Conservation (phyloP, 192 early-diverging fungal genomes). For the Podila minutissima region DNA sequence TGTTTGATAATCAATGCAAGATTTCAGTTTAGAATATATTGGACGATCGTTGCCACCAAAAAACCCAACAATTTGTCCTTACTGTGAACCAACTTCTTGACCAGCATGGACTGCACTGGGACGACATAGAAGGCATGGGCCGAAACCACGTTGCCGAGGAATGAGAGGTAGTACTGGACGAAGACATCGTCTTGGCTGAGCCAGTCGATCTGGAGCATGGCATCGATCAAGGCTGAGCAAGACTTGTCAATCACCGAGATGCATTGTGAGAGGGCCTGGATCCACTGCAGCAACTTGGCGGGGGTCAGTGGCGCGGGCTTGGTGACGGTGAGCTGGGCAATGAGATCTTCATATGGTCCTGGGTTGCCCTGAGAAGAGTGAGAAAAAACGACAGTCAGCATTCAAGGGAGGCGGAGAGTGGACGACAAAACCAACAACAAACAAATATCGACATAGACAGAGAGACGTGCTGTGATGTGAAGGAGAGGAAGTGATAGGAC, state of each 20-base stretch:
- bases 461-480: neutral
- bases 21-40: neutral
- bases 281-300: constrained; percentile 53
- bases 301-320: constrained; percentile 34
- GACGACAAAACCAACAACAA: neutral
- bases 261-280: constrained; percentile 55
- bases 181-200: constrained; percentile 56
- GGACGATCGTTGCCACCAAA: neutral
- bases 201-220: constrained; percentile 73
- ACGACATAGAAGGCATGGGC: constrained; percentile 75
- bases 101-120: constrained; percentile 68
- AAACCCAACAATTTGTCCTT: constrained; percentile 6
- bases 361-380: constrained; percentile 26
- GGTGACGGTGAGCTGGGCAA: constrained; percentile 39
- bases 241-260: constrained; percentile 57
- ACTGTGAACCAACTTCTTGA: constrained; percentile 64
- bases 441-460: neutral
- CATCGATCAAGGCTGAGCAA: constrained; percentile 62
- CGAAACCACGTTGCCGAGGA: constrained; percentile 79
- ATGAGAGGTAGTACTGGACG: constrained; percentile 65
- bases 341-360: constrained; percentile 34
- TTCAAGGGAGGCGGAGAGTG: neutral
- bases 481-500: neutral
- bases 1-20: neutral
- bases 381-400: neutral